These are phyloP conservation scores for Erysiphe pulchra DNA, from an alignment of 2,329 filamentous ascomycete species.

Conservation along the genomic window DNA sequence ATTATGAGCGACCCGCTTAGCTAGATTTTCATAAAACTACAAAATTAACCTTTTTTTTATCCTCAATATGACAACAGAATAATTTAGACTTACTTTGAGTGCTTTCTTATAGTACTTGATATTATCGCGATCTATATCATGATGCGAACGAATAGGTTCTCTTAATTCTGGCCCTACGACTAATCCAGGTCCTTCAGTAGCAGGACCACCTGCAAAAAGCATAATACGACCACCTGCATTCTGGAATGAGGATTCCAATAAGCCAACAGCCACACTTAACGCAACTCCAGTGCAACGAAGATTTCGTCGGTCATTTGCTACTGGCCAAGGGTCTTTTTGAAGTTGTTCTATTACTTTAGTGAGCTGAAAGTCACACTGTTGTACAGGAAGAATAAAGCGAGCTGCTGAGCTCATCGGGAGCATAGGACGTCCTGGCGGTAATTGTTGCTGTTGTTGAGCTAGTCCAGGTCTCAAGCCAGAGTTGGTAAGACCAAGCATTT, in stretches of 20 bases:
- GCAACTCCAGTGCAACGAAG: slow-evolving; percentile 87
- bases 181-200: slow-evolving; percentile 88
- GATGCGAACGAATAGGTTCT: slow-evolving; percentile 91
- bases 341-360: slow-evolving; percentile 88
- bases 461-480: slow-evolving; percentile 44
- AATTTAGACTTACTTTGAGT: slow-evolving; percentile 38
- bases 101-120: slow-evolving; percentile 99
- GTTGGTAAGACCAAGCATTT: slow-evolving; percentile 75
- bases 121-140: slow-evolving; percentile 95
- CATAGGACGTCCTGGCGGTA: slow-evolving; percentile 17
- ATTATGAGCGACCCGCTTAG: slow-evolving; percentile 86
- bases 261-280: slow-evolving; percentile 77
- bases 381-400: slow-evolving; percentile 77
- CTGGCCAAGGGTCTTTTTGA: slow-evolving; percentile 93
- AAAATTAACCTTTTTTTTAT: background rate
- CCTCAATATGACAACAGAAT: too few relatives aligned
- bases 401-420: slow-evolving; percentile 45
- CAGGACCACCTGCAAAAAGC: slow-evolving; percentile 85
- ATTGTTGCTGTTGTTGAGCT: slow-evolving; percentile 42
- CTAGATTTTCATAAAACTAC: slow-evolving; percentile 80
- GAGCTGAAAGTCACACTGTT: slow-evolving; percentile 90
- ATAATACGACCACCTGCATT: slow-evolving; percentile 90
- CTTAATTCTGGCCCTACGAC: slow-evolving; percentile 88
- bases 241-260: slow-evolving; percentile 85
- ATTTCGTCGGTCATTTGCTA: slow-evolving; percentile 73